Conservation (phyloP, 495 filamentous ascomycete genomes). For the Neurospora sp. region DNA sequence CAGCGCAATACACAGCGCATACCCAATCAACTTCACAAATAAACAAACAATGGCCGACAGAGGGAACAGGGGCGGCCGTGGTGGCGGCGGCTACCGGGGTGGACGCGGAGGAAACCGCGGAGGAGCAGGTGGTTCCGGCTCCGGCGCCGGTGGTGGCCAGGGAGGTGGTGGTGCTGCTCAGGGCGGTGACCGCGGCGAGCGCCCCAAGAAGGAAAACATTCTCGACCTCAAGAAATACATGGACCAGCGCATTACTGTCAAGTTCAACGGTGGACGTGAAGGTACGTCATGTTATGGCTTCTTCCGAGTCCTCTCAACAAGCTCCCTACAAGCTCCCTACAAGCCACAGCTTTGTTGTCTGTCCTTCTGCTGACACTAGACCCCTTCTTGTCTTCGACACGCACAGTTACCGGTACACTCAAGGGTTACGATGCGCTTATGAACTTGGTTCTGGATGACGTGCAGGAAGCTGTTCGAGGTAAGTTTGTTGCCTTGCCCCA, state of each 20-base stretch:
- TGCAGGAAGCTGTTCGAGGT: conserved; percentile 84
- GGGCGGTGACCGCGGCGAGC: conserved; percentile 38
- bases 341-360: not conserved
- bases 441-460: conserved; percentile 94
- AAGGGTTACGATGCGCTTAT: conserved; percentile 96
- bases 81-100: conserved; percentile 41
- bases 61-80: conserved; percentile 32
- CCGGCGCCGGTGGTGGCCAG: conserved; percentile 33
- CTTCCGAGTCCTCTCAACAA: not conserved
- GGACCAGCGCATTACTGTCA: conserved; percentile 88
- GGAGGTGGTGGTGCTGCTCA: conserved; percentile 11
- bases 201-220: conserved; percentile 97
- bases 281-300: conserved; percentile 39
- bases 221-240: conserved; percentile 90
- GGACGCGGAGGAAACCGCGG: conserved; percentile 27
- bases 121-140: conserved; percentile 17
- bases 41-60: conserved; percentile 48
- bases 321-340: not conserved
- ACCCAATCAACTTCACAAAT: not conserved
- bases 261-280: conserved; percentile 92
- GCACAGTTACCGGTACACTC: conserved; percentile 67
- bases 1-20: not conserved
- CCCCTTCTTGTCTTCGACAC: not conserved
- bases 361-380: not conserved
- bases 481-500: conserved; percentile 8